Evolutionary conservation across 2,329 filamentous ascomycete genomes (phyloP).

Genomic region (Pseudogymnoascus sp.): DNA sequence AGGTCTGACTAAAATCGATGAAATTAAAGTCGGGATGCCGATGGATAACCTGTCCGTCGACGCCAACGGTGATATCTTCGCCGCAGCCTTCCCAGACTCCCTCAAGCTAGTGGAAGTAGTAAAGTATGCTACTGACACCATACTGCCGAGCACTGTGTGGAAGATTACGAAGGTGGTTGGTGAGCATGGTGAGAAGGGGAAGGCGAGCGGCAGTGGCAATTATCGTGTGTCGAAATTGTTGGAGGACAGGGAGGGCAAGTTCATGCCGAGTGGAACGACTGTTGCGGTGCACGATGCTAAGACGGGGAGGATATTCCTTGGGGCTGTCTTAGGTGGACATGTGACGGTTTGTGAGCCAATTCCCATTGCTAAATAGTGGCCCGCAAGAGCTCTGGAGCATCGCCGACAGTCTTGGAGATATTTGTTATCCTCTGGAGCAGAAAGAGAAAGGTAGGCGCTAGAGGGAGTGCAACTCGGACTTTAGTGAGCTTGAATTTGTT

Average conservation of each 20-base stretch:
- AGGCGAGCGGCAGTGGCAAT: conserved; percentile 9
- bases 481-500: neutral
- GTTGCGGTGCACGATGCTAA: conserved; percentile 27
- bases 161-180: conserved; percentile 21
- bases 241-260: conserved; percentile 30
- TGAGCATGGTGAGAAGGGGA: conserved; percentile 3
- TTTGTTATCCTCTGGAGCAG: neutral
- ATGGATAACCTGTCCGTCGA: conserved; percentile 34
- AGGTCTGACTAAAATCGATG: conserved; percentile 20
- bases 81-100: conserved; percentile 27
- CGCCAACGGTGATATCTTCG: conserved; percentile 30
- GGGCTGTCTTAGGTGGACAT: conserved; percentile 19
- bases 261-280: conserved; percentile 22
- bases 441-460: neutral
- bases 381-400: neutral
- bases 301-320: conserved; percentile 29
- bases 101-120: conserved; percentile 19
- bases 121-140: conserved; percentile 20
- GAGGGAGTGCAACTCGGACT: too few species aligned
- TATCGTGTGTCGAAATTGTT: conserved; percentile 28
- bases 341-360: conserved; percentile 21
- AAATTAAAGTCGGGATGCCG: conserved; percentile 25
- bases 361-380: neutral
- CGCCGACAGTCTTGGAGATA: neutral
- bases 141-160: conserved; percentile 21